Base-by-base conservation (phyloP, 2,329 filamentous ascomycete genomes). In the Teratosphaeria destructans region DNA sequence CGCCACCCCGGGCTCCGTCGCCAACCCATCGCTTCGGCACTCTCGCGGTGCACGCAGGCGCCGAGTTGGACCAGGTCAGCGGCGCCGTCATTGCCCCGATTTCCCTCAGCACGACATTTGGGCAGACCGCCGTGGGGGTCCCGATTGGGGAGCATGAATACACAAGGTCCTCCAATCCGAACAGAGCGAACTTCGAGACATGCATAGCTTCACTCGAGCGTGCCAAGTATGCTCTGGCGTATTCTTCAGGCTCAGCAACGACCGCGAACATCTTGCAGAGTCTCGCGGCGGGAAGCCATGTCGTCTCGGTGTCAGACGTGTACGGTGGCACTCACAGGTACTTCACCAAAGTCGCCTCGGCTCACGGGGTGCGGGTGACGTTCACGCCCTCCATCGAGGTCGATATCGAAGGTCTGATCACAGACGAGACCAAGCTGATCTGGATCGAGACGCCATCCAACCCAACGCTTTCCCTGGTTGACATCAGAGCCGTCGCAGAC, bases 361-460 rank as follows among this genome's bases (percentile, higher is more conserved):
- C 94, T 29, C 94, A 99, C 75, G 90, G 93, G 69, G 90, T 99
- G 58, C 85, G 88, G 68, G 94, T 97, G 63, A 95, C 93, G 56
- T 99, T 99, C 76, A 93, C 91, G 5, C 90, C 91, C 10, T 86
- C 86, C 76, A 95, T 99, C 70, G 93, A 96, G 77, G 80, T 90
- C 63, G 90, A 97, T 72, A 86, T 97, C 66, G 82, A 83, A 65
- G 83, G 86, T 66, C 83, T 97, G 77, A 95, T 99, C 72, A 88
- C 86, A 35, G 84, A 88, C 8, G 85, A 93, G 74, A 99, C 94
- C 57, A 95, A 93, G 74, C 81, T 99, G 63, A 87, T 99, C 71
- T 99, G 94, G 94, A 97, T 99, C 71, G 91, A 99, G 78, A 87
- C 85, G 10, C 94, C 94, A 27, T 94, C 89, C 68, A 99, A 99